Evolutionary conservation across 2,329 filamentous ascomycete genomes (phyloP), one percentile per base, ranked within the genome.

Genomic region (Coleophoma crateriformis): DNA sequence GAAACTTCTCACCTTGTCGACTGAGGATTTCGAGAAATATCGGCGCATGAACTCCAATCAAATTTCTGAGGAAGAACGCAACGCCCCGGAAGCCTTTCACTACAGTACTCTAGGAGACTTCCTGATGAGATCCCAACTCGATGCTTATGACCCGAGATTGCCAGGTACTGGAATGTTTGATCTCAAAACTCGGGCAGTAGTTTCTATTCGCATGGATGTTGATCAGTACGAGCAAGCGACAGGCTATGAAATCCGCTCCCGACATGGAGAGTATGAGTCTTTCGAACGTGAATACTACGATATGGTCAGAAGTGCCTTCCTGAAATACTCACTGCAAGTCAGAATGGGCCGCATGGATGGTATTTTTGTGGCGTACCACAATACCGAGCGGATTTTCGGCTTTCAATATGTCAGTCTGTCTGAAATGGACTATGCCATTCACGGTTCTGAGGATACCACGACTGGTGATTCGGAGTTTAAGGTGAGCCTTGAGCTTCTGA

Each of bases 321-420:
- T 99, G 49, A 99, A 99, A 64, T 99, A 99, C 67, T 96, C 91
- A 10, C 75, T 99, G 32, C 94, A 99, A 69, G 95, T 92, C 27
- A 88, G 94, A 41, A 95, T 99, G 82, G 94, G 95, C 15, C 84
- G 91, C 45, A 99, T 99, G 95, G 92, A 99, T 64, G 94, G 94
- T 48, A 96, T 97, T 45, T 99, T 97, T 63, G 88, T 97, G 19
- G 94, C 94, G 2, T 99, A 84, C 65, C 94, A 99, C 73, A 99
- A 99, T 65, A 88, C 90, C 2, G 79, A 91, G 68, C 87, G 91
- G 49, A 95, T 99, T 45, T 99, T 99, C 64, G 94, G 94, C 6
- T 99, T 99, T 67, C 94, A 99, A 68, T 99, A 99, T 65, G 79
- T 99, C 52, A 84, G 84, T 51, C 70, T 97, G 13, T 66, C 80